phyloP scores from a whole-genome alignment of 345 rosid genomes.

The Zanthoxylum bungeanum region DNA sequence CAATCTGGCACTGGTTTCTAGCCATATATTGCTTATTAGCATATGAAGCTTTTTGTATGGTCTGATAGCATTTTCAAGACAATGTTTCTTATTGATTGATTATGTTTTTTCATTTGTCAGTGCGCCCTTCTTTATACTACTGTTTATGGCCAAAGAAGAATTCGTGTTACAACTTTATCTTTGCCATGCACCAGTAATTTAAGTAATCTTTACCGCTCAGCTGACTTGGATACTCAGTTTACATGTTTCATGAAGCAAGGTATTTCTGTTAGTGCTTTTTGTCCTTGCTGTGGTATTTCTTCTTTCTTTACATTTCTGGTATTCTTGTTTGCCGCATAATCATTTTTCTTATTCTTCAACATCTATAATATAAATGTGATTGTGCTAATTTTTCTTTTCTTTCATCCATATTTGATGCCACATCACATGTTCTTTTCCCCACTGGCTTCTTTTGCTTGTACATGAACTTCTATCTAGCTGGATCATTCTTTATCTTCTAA shows the following conservation, averaged over 20 bases:
- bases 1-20: conserved; percentile 1
- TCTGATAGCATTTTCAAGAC: not conserved
- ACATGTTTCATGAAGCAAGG: conserved; percentile 97
- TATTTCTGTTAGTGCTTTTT: conserved; percentile 24
- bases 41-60: conserved; percentile 12
- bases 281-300: not conserved
- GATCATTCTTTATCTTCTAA: not conserved
- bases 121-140: conserved; percentile 98
- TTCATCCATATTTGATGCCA: not conserved
- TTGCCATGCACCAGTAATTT: conserved; percentile 89
- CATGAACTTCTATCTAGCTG: not conserved
- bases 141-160: conserved; percentile 90
- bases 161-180: conserved; percentile 83
- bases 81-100: conserved; percentile 10
- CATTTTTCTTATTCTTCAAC: not conserved
- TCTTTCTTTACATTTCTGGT: not conserved
- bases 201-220: conserved; percentile 84
- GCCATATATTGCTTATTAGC: not conserved
- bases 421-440: not conserved
- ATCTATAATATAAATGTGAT: not conserved
- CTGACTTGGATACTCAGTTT: conserved; percentile 95
- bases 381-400: not conserved
- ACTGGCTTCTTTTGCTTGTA: not conserved
- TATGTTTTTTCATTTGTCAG: conserved; percentile 38
- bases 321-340: not conserved